These are phyloP conservation scores for Lumnitzera racemosa DNA, from an alignment of 345 rosid species.

Conservation along the genomic window DNA sequence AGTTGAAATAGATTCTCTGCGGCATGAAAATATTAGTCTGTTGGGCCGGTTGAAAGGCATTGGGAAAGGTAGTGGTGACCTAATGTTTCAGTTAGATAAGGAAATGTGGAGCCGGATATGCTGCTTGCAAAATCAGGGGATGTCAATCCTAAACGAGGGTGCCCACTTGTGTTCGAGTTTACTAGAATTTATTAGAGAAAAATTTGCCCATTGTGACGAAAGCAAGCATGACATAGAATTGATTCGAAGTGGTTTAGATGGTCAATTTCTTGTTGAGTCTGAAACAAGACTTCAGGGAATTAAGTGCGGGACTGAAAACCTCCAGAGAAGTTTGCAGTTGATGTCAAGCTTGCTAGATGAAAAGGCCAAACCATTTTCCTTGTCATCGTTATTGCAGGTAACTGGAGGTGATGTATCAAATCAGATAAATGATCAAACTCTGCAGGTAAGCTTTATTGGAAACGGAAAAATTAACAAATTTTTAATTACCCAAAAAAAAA, in stretches of 20 bases:
- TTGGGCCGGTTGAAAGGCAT: conserved; percentile 65
- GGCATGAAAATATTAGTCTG: conserved; percentile 75
- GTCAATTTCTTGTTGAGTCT: conserved; percentile 62
- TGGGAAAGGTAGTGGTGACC: conserved; percentile 37
- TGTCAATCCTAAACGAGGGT: conserved; percentile 60
- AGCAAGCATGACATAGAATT: conserved; percentile 27
- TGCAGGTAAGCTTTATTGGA: conserved; percentile 44
- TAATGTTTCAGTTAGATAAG: conserved; percentile 60
- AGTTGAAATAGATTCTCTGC: conserved; percentile 68
- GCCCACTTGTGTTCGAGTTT: conserved; percentile 48
- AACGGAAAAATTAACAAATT: neutral
- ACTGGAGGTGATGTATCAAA: conserved; percentile 15
- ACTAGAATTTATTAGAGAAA: conserved; percentile 57
- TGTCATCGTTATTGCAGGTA: conserved; percentile 21
- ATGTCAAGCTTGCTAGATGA: conserved; percentile 53
- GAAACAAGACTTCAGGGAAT: conserved; percentile 67
- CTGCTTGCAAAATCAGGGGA: conserved; percentile 76
- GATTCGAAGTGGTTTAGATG: conserved; percentile 38
- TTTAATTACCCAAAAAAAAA: too few relatives aligned
- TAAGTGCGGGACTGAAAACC: conserved; percentile 61
- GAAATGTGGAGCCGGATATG: conserved; percentile 54
- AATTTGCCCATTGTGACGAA: conserved; percentile 37
- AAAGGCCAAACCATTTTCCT: conserved; percentile 42
- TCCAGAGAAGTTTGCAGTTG: conserved; percentile 69
- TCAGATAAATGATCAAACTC: conserved; percentile 32